Percentiles rank a stretch among this genome's conserved stretches.
Evolutionary conservation across 495 filamentous ascomycete species (phyloP).

Genomic region (Hypoxylon rickii): DNA sequence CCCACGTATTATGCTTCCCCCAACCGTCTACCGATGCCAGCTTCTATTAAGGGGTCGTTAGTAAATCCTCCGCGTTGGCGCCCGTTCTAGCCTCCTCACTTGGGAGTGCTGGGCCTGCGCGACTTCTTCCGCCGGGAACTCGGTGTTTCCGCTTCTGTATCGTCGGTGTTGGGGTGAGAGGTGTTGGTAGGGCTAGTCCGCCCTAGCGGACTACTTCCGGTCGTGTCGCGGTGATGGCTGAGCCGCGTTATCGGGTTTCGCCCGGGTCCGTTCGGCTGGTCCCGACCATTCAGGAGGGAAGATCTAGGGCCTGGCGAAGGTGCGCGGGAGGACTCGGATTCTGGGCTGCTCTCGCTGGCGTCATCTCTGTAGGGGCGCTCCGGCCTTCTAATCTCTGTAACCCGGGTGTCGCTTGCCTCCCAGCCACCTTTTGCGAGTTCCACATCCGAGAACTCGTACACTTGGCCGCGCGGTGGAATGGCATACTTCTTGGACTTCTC

Average conservation of each 20-base stretch:
- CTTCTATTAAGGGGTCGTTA: conserved; percentile 15
- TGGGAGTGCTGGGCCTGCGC: conserved; percentile 9
- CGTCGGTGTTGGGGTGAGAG: background rate
- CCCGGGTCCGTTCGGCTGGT: conserved; percentile 6
- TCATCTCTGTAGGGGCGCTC: conserved; percentile 35
- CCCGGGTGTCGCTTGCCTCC: conserved; percentile 34
- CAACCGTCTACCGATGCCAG: background rate
- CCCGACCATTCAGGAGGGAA: conserved; percentile 5
- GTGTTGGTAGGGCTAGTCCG: conserved; percentile 7
- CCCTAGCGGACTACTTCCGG: conserved; percentile 35
- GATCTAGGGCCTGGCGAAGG: conserved; percentile 27
- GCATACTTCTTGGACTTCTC: conserved; percentile 58
- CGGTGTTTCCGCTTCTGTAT: conserved; percentile 10
- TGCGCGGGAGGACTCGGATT: conserved; percentile 29
- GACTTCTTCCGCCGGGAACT: conserved; percentile 6
- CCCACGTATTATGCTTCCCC: conserved; percentile 18
- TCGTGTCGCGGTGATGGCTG: conserved; percentile 14
- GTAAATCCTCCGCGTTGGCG: too few species aligned
- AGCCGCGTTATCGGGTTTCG: conserved; percentile 2
- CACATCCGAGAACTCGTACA: conserved; percentile 58
- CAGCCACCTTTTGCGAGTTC: conserved; percentile 53
- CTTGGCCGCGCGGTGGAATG: conserved; percentile 53
- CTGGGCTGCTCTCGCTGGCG: conserved; percentile 38
- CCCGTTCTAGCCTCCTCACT: too few species aligned
- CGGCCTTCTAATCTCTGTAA: conserved; percentile 14